Percentiles rank a stretch among this genome's conserved stretches.
Conservation (phyloP, 2,329 filamentous ascomycete genomes). For the Diaporthe capsici region DNA sequence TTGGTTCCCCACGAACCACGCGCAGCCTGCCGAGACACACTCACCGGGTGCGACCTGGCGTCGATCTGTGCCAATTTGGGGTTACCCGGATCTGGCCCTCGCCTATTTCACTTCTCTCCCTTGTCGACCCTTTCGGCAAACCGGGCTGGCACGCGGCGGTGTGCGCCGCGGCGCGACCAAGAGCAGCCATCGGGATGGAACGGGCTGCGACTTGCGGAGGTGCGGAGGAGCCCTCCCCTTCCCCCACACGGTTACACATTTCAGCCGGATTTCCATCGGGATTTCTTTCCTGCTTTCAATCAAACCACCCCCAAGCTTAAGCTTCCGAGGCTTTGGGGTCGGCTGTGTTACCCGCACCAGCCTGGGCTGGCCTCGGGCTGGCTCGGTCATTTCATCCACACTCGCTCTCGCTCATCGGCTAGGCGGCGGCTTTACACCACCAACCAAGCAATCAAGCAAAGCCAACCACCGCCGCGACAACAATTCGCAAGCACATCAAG, state of each 20-base stretch:
- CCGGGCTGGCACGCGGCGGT: slow-evolving; percentile 25
- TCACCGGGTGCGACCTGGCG: slow-evolving; percentile 36
- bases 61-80: slow-evolving; percentile 31
- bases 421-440: slow-evolving; percentile 10
- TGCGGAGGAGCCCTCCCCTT: slow-evolving; percentile 9
- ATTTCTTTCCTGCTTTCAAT: slow-evolving; percentile 14
- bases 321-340: slow-evolving; percentile 22
- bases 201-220: slow-evolving; percentile 34
- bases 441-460: neutral
- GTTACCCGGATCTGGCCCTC: slow-evolving; percentile 17
- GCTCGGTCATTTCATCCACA: slow-evolving; percentile 1
- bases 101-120: slow-evolving; percentile 18
- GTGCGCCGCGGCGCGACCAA: slow-evolving; percentile 27
- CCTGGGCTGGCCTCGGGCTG: slow-evolving; percentile 6
- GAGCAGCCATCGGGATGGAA: slow-evolving; percentile 28
- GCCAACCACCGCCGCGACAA: neutral
- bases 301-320: neutral
- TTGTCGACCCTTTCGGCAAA: slow-evolving; percentile 15
- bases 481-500: neutral
- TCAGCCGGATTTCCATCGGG: slow-evolving; percentile 35
- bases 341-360: slow-evolving; percentile 26
- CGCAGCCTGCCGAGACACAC: slow-evolving; percentile 34
- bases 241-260: slow-evolving; percentile 14
- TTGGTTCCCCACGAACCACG: slow-evolving; percentile 22
- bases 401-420: slow-evolving; percentile 6